phyloP scores from a whole-genome alignment of 2,329 filamentous ascomycete species.

The Microdochium paspali region DNA sequence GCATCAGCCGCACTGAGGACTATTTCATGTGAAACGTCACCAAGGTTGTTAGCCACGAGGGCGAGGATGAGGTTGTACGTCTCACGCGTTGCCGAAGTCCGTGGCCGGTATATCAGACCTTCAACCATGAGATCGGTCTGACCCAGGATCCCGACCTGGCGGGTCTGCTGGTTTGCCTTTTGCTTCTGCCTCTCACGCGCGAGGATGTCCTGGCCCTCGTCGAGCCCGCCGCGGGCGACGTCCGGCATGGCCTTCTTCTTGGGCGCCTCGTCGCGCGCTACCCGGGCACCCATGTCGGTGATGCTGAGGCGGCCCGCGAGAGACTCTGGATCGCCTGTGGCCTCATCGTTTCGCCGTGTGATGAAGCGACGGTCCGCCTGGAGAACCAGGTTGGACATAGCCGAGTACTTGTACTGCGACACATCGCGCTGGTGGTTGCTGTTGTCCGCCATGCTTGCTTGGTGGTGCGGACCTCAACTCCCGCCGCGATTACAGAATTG shows the following conservation, averaged over 20 bases:
- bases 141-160: slow-evolving; percentile 70
- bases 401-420: slow-evolving; percentile 97
- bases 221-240: slow-evolving; percentile 64
- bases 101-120: slow-evolving; percentile 82
- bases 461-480: too few species aligned
- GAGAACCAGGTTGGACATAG: slow-evolving; percentile 99
- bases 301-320: slow-evolving; percentile 90
- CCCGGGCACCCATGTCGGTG: slow-evolving; percentile 84
- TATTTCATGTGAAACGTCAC: slow-evolving; percentile 86
- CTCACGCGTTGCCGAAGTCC: slow-evolving; percentile 82
- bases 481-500: too few species aligned
- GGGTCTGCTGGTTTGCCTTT: slow-evolving; percentile 65
- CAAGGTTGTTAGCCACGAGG: slow-evolving; percentile 77
- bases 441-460: slow-evolving; percentile 54
- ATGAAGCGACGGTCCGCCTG: slow-evolving; percentile 97
- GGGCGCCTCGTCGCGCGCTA: slow-evolving; percentile 69
- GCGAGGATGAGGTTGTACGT: slow-evolving; percentile 93
- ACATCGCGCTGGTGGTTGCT: slow-evolving; percentile 60
- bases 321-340: slow-evolving; percentile 94
- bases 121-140: slow-evolving; percentile 82
- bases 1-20: slow-evolving; percentile 91
- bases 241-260: slow-evolving; percentile 63
- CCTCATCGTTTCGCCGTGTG: slow-evolving; percentile 84
- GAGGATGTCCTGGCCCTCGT: slow-evolving; percentile 76
- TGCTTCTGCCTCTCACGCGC: slow-evolving; percentile 79